A percentile compares a stretch with the other conserved stretches of the same genome.
Evolutionary conservation across 2,329 filamentous ascomycete genomes (phyloP).

Genomic region (Calycina herbarum): DNA sequence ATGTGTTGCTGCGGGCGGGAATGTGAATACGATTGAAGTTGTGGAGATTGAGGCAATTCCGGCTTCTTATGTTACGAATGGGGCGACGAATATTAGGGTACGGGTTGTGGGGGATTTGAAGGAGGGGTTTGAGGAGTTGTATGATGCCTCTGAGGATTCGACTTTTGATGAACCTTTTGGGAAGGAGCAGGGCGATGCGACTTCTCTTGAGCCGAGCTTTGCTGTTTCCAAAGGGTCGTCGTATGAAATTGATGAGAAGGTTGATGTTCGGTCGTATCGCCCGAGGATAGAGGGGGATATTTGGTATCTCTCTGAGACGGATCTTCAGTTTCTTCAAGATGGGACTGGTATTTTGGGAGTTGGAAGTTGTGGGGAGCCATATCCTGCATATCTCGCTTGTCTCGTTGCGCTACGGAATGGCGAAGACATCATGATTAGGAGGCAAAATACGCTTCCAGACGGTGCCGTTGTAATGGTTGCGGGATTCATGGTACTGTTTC

Average conservation of each 20-base stretch:
- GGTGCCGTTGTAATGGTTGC: slow-evolving; percentile 30
- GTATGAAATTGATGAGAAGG: slow-evolving; percentile 27
- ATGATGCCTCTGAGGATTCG: slow-evolving; percentile 3
- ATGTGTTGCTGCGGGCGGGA: slow-evolving; percentile 34
- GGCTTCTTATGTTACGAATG: slow-evolving; percentile 35
- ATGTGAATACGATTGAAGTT: slow-evolving; percentile 31
- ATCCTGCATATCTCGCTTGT: slow-evolving; percentile 47
- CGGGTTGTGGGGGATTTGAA: slow-evolving; percentile 34
- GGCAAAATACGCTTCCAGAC: slow-evolving; percentile 35
- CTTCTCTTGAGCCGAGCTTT: slow-evolving; percentile 8
- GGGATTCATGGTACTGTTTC: slow-evolving; percentile 33
- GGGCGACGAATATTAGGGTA: slow-evolving; percentile 31
- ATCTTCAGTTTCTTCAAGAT: slow-evolving; percentile 56
- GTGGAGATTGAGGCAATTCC: slow-evolving; percentile 36
- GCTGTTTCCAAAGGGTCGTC: slow-evolving; percentile 28
- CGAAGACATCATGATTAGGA: slow-evolving; percentile 28
- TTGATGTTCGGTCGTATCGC: slow-evolving; percentile 34
- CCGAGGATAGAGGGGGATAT: slow-evolving; percentile 51
- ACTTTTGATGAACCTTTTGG: slow-evolving; percentile 2
- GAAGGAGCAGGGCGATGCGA: background rate
- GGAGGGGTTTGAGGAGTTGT: slow-evolving; percentile 19
- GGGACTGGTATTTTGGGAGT: slow-evolving; percentile 63
- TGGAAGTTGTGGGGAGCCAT: slow-evolving; percentile 55
- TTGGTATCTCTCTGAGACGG: slow-evolving; percentile 59
- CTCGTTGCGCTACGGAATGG: slow-evolving; percentile 35